Percentiles rank a stretch among this genome's conserved stretches.
Evolutionary conservation across 139 green algal genomes (phyloP).

Genomic region (Gonium pectorale): DNA sequence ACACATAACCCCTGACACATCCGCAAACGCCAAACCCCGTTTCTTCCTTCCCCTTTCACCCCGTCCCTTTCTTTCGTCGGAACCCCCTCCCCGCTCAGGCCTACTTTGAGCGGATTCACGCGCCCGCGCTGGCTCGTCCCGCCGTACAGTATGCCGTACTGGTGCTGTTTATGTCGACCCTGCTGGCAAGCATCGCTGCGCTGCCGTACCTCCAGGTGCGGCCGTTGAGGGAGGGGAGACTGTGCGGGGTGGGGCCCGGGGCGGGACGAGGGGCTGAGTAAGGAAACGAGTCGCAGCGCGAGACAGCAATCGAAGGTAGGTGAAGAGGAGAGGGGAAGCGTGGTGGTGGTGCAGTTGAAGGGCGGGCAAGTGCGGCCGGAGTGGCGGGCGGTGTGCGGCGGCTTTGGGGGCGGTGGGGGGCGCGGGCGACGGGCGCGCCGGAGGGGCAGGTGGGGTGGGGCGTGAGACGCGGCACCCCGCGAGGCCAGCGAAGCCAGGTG

Average conservation of each 20-base stretch:
- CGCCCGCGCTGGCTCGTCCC: conserved; percentile 62
- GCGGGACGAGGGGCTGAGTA: background rate
- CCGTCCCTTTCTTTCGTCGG: too few species aligned
- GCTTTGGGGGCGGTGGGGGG: too few species aligned
- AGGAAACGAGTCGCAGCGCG: too few species aligned
- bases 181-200: background rate
- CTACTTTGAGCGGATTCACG: conserved; percentile 76
- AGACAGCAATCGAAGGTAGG: too few species aligned
- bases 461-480: too few species aligned
- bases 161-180: conserved; percentile 56
- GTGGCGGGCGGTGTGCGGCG: too few species aligned
- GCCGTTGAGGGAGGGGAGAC: background rate
- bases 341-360: background rate
- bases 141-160: conserved; percentile 68
- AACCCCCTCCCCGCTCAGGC: conserved; percentile 10
- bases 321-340: background rate
- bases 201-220: conserved; percentile 40
- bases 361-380: background rate
- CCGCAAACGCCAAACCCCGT: background rate
- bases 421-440: too few species aligned
- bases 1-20: too few species aligned
- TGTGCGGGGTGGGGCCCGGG: background rate
- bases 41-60: background rate
- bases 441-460: too few species aligned
- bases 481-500: too few species aligned